Base-by-base conservation (phyloP, 208 protist species). In the Trypanosoma boissoni region DNA sequence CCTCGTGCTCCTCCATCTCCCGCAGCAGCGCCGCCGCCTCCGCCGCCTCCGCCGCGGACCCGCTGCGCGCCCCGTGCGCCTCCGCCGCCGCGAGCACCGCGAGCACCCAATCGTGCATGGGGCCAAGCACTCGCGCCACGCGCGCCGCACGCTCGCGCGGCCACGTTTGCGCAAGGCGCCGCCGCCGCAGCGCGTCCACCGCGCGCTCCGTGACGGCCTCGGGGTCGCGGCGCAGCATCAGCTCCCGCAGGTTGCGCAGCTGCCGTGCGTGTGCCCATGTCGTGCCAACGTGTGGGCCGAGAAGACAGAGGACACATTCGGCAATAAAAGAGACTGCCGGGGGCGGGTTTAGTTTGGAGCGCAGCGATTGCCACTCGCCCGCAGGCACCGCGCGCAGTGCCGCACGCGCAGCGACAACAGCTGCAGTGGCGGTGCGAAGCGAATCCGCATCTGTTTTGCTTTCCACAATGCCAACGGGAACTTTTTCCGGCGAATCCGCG, bases 61-160 rank as follows among this genome's bases (percentile, higher is more conserved):
- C 4, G 26, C 24, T 2, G 27, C n/a, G 49, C 12, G 48, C 26
- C n/a, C 23, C n/a, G 5, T 60, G 52, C 10, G 72, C 64, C 48
- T 70, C 37, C 1, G 44, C 2, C 1, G 55, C 60, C 7, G 44
- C 58, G 26, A 60, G 2, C 41, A 75, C 63, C 4, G 60, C 64
- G 14, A 28, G 27, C 36, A 83, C 26, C 71, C 76, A 83, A 12
- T 36, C 39, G 45, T 78, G 65, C 28, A 83, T 48, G 0, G 60
- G 60, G 14, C 60, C 60, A 5, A 58, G 27, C 18, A 42, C 39
- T 8, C 50, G 51, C 14, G 57, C 50, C 5, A 50, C 37, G 16
- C 51, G 60, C 16, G 42, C 16, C 16, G 50, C 60, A 27, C 51
- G 51, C 14, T 28, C 8, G 26, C 43, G 41, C 21, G 60, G 20